Conservation (phyloP, 106 monocot genomes). For the Dendrobium officinale region DNA sequence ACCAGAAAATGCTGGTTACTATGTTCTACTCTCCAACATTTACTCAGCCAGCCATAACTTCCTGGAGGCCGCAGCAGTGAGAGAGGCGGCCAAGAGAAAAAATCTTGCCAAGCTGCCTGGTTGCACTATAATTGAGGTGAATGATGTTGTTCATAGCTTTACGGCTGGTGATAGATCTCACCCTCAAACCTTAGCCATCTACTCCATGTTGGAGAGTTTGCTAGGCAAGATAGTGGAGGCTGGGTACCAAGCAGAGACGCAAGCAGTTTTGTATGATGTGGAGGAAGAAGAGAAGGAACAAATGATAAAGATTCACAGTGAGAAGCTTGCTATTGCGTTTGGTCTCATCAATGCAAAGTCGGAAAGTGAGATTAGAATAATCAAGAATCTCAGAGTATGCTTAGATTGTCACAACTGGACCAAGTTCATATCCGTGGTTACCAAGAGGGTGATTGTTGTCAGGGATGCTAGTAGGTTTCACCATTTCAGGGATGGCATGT, state of each 20-base stretch:
- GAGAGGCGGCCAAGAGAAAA: slow-evolving; percentile 34
- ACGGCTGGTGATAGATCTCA: slow-evolving; percentile 59
- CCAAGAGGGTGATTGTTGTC: slow-evolving; percentile 56
- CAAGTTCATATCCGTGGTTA: slow-evolving; percentile 60
- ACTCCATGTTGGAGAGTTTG: slow-evolving; percentile 44
- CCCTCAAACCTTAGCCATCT: slow-evolving; percentile 35
- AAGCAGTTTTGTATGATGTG: slow-evolving; percentile 56
- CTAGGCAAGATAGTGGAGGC: slow-evolving; percentile 49
- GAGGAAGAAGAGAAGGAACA: slow-evolving; percentile 86
- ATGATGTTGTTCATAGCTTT: slow-evolving; percentile 42
- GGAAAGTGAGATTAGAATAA: slow-evolving; percentile 61
- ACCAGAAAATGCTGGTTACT: slow-evolving; percentile 56
- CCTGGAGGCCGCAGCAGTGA: slow-evolving; percentile 50
- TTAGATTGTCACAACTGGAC: slow-evolving; percentile 67
- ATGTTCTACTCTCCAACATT: slow-evolving; percentile 75
- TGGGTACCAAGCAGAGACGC: slow-evolving; percentile 51
- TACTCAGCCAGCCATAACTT: slow-evolving; percentile 49
- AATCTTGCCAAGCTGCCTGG: slow-evolving; percentile 58
- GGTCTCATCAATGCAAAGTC: slow-evolving; percentile 48
- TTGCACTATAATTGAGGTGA: slow-evolving; percentile 67
- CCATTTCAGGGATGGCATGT: slow-evolving; percentile 67
- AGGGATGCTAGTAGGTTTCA: slow-evolving; percentile 86
- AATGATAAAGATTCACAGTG: slow-evolving; percentile 72
- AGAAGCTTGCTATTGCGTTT: slow-evolving; percentile 77
- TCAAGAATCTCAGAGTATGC: slow-evolving; percentile 82